Evolutionary conservation across 1,284 basidiomycete species (phyloP), one percentile per base, ranked within the genome.

Genomic region (Vanrija pseudolonga): DNA sequence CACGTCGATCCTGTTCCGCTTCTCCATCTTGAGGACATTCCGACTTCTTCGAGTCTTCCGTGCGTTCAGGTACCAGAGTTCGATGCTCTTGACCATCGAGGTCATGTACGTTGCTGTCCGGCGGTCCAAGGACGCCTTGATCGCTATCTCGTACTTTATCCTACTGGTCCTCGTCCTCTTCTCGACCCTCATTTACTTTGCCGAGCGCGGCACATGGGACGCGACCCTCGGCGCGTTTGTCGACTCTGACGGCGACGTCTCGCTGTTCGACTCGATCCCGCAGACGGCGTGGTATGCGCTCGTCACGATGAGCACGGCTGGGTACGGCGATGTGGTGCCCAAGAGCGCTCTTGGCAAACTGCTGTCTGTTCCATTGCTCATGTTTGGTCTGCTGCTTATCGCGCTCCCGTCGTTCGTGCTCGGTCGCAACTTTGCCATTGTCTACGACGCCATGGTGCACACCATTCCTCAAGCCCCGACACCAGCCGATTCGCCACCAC

Each of bases 81-180:
- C 73, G 56, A 73, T 92, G 61, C 80, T 91, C 17, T 77, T 91
- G 50, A 93, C 90, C 0, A 93, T 93, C 55, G 89, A 93, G 78
- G 89, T 93, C 63, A 93, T 93, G 90, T 90, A 87, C 69, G 82
- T 93, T 36, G 86, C 89, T n/a, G 85, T 92, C 40, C 81, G 86
- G 50, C 80, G 88, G 56, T 91, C 89, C 0, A 86, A 89, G 67
- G 88, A 94, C 63, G 90, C 90, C 0, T 80, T 94, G 0, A 80
- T 90, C 8, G 90, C 90, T 0, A 83, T 94, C 38, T 83, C 84
- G 3, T 94, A 93, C 75, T 93, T 94, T 74, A 87, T 93, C n/a
- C 73, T 85, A 49, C 90, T 90, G 83, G 84, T 90, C 0, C 78
- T 93, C 37, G 84, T 89, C 3, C 84, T 93, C 15, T 93, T 90